Percentiles rank a stretch among this genome's conserved stretches.
phyloP scores from a whole-genome alignment of 164 flowering plant genomes.

The Pachysandra terminalis region DNA sequence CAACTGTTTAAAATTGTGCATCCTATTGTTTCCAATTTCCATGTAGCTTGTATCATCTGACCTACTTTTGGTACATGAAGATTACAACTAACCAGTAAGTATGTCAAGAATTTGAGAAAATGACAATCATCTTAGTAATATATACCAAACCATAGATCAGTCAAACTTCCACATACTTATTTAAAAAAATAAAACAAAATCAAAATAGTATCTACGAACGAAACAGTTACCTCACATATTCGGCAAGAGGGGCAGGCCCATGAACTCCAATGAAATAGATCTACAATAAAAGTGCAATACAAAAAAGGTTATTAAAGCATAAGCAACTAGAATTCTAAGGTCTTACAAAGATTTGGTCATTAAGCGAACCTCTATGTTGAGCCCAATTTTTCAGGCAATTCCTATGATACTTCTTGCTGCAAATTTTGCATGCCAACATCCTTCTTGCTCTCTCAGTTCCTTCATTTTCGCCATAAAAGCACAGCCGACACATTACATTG shows the following conservation, averaged over 20 bases:
- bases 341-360: conserved; percentile 1
- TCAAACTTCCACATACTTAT: neutral
- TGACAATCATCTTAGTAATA: neutral
- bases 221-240: conserved; percentile 71
- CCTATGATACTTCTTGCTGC: conserved; percentile 91
- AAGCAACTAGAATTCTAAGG: neutral
- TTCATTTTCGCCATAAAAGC: conserved; percentile 83
- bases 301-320: conserved; percentile 1
- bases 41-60: neutral
- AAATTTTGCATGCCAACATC: conserved; percentile 86
- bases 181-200: neutral
- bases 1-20: neutral
- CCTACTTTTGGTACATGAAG: neutral
- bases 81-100: neutral
- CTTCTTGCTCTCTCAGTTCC: conserved; percentile 80
- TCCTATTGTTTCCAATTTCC: neutral
- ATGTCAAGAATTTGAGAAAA: neutral
- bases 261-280: conserved; percentile 94
- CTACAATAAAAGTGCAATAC: conserved; percentile 37
- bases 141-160: no score
- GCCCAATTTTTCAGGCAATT: conserved; percentile 87
- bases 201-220: neutral
- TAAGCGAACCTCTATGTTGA: conserved; percentile 65
- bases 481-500: conserved; percentile 81
- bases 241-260: conserved; percentile 97